Base-by-base conservation (phyloP, 139 green algal genomes). In the Auxenochlorella protothecoides region DNA sequence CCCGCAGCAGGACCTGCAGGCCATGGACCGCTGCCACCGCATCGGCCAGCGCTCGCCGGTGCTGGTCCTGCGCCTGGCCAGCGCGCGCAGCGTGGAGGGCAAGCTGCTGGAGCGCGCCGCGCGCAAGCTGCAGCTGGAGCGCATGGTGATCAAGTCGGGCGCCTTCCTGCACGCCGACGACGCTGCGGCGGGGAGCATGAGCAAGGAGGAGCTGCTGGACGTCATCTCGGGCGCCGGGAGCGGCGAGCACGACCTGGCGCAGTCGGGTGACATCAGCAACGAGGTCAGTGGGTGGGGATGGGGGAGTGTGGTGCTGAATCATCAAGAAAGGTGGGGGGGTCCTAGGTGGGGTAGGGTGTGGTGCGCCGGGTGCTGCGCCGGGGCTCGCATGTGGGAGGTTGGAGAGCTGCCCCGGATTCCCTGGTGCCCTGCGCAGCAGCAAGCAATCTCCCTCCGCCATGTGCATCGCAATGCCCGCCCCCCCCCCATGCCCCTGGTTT, bases 11-110 rank as follows among this genome's bases (percentile, higher is more conserved):
- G 90, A 96, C 77, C 80, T 93, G 54, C 92, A 98, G 86, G 95
- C 95, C n/a, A 98, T 98, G 95, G 95, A 99, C 85, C 84, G 95
- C 15, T 95, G 87, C 73, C 95, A 99, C 84, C 88, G 95, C 76
- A 98, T 99, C 65, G 95, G 95, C 15, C 95, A 99, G 85, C 86
- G 77, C n/a, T 85, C 84, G 85, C 94, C 95, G 0, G 94, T 98
- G 76, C 86, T 98, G 63, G 92, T 99, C 69, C 84, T 97, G 69
- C 83, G 95, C 5, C 86, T 99, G 69, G 88, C 88, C 55, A 98
- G 94, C 3, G 81, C 81, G 7, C 79, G 96, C 83, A 96, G 87
- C 66, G 91, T 98, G 70, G 94, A 99, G 85, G 89, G 91, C 65
- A 87, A 87, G 76, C 93, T 99, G 91, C 87, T 99, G 74, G 69